Evolutionary conservation across 139 green algal genomes (phyloP).

Genomic region (Bryopsis sp.): DNA sequence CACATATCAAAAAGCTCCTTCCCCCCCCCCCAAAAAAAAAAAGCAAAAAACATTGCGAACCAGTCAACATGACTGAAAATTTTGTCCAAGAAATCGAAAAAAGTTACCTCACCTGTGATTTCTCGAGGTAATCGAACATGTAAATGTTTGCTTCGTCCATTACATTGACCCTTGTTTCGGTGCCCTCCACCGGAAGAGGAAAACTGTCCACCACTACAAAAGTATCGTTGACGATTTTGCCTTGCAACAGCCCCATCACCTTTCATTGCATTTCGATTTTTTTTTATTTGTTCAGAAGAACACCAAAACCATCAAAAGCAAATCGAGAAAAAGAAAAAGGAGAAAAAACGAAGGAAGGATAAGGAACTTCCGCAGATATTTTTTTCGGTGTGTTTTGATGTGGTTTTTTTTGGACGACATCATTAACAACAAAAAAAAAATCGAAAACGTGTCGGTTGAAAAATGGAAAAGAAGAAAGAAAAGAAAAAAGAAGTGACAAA

Average conservation of each 20-base stretch:
- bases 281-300: background rate
- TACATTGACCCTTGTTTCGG: conserved; percentile 93
- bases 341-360: no score
- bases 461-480: no score
- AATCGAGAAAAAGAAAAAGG: no score
- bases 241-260: conserved; percentile 96
- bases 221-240: conserved; percentile 72
- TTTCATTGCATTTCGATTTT: conserved; percentile 16
- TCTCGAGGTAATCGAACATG: conserved; percentile 32
- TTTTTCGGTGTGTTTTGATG: no score
- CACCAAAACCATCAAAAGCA: background rate
- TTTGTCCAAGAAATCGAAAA: background rate
- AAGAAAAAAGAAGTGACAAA: no score
- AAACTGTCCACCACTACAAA: conserved; percentile 95
- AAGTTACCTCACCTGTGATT: conserved; percentile 41
- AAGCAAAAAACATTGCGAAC: no score
- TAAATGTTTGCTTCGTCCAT: conserved; percentile 40
- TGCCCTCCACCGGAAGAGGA: conserved; percentile 95
- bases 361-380: no score
- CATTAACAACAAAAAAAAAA: no score
- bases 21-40: no score
- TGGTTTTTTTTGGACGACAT: no score
- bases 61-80: background rate
- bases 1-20: no score
- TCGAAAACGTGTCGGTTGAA: no score